Conservation (phyloP, 495 filamentous ascomycete genomes). For the Penicillium pancosmium region DNA sequence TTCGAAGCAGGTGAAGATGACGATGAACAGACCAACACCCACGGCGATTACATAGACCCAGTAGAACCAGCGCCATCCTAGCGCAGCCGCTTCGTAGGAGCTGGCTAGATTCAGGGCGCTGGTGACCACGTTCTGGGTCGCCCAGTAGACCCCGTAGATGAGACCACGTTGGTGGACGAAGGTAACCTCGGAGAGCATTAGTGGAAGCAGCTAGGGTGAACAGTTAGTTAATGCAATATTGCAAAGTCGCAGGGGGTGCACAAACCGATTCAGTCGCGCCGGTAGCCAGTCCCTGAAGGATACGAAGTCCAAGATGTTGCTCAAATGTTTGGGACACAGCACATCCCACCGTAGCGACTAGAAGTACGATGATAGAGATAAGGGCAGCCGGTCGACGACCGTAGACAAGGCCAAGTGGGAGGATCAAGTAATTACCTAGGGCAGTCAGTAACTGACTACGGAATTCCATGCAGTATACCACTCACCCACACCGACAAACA, state of each 20-base stretch:
- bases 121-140: constrained; percentile 37
- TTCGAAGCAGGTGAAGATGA: constrained; percentile 35
- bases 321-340: constrained; percentile 31
- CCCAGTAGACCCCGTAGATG: constrained; percentile 38
- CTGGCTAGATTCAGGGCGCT: constrained; percentile 32
- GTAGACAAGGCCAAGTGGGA: constrained; percentile 34
- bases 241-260: background rate
- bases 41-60: constrained; percentile 39
- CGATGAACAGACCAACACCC: constrained; percentile 33
- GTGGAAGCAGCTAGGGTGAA: constrained; percentile 31
- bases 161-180: constrained; percentile 37
- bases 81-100: constrained; percentile 35
- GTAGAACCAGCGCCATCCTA: constrained; percentile 45
- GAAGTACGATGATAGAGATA: constrained; percentile 25
- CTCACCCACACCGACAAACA: constrained; percentile 39
- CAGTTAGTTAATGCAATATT: background rate
- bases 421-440: constrained; percentile 37
- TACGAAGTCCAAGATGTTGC: constrained; percentile 35
- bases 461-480: background rate
- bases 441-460: background rate
- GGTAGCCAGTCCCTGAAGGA: constrained; percentile 37
- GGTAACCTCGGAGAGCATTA: constrained; percentile 38
- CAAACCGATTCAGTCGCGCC: constrained; percentile 40
- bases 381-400: constrained; percentile 31
- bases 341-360: constrained; percentile 32